Conservation (phyloP, 2,329 filamentous ascomycete genomes). For the Trichoderma simmonsii region DNA sequence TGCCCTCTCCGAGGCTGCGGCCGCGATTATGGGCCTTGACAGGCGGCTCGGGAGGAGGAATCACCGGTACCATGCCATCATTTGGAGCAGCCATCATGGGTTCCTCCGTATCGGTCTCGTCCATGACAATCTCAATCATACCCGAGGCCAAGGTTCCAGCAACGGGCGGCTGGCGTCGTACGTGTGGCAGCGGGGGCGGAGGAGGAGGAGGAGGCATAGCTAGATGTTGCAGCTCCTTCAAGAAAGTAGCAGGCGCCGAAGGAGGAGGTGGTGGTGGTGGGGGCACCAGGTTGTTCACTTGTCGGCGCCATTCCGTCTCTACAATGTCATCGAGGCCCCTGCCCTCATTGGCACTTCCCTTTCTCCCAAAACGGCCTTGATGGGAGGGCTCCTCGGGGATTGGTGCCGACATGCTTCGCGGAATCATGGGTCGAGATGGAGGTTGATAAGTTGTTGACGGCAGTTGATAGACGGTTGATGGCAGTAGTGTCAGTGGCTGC, state of each 20-base stretch:
- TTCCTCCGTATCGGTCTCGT: conserved; percentile 48
- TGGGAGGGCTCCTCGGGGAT: conserved; percentile 41
- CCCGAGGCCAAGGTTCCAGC: conserved; percentile 50
- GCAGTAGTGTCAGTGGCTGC: conserved; percentile 47
- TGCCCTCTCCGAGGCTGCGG: conserved; percentile 52
- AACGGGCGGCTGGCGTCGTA: conserved; percentile 36
- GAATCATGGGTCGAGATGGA: conserved; percentile 47
- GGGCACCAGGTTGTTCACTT: conserved; percentile 48
- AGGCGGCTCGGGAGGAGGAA: conserved; percentile 45
- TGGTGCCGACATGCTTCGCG: conserved; percentile 60
- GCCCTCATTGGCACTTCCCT: conserved; percentile 38
- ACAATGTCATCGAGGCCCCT: conserved; percentile 49
- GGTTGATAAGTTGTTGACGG: conserved; percentile 61
- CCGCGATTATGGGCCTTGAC: conserved; percentile 52
- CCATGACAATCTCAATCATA: conserved; percentile 65
- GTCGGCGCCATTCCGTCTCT: conserved; percentile 41
- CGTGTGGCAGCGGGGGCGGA: conserved; percentile 54
- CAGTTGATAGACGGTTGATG: conserved; percentile 59
- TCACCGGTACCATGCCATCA: conserved; percentile 44
- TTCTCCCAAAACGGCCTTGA: conserved; percentile 31
- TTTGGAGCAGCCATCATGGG: conserved; percentile 35
- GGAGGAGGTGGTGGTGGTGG: conserved; percentile 49
- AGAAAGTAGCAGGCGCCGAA: conserved; percentile 51
- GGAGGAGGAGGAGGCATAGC: conserved; percentile 60
- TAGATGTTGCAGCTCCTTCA: conserved; percentile 62